A percentile compares a stretch with the other conserved stretches of the same genome.
These are phyloP conservation scores for Aphanomyces invadans DNA, from an alignment of 352 stramenopile species.

Conservation along the genomic window DNA sequence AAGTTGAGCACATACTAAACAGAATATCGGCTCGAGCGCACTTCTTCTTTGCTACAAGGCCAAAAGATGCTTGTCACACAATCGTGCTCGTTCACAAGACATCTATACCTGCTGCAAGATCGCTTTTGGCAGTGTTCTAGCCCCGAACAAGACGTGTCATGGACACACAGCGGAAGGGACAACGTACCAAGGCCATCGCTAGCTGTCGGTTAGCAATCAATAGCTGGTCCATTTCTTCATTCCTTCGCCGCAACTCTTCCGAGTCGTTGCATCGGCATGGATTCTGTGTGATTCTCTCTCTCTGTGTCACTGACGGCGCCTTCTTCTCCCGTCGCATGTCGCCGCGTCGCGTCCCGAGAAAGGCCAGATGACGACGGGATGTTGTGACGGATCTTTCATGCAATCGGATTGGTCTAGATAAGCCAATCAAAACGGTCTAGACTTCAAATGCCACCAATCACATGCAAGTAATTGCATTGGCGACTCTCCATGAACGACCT, in stretches of 20 bases:
- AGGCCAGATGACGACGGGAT: neutral
- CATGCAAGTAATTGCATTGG: neutral
- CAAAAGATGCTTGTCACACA: too few species aligned
- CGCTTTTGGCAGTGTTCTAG: neutral
- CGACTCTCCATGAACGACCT: neutral
- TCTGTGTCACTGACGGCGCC: neutral
- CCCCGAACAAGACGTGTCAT: neutral
- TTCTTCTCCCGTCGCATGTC: conserved; percentile 10
- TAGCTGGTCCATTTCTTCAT: conserved; percentile 1
- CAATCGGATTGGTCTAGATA: neutral
- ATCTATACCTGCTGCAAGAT: neutral
- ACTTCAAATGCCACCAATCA: neutral
- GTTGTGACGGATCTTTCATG: neutral
- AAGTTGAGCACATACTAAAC: neutral
- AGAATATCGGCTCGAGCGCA: neutral
- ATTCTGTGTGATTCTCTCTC: neutral
- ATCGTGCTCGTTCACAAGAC: too few species aligned
- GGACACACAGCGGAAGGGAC: neutral
- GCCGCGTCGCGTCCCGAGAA: neutral
- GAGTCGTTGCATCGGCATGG: neutral
- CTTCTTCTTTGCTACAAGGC: conserved; percentile 2
- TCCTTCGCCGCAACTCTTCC: neutral
- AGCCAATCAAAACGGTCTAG: neutral
- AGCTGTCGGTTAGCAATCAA: neutral
- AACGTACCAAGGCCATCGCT: neutral